Conservation (phyloP, 441 rosid genomes). For the Raphanus hybrid region DNA sequence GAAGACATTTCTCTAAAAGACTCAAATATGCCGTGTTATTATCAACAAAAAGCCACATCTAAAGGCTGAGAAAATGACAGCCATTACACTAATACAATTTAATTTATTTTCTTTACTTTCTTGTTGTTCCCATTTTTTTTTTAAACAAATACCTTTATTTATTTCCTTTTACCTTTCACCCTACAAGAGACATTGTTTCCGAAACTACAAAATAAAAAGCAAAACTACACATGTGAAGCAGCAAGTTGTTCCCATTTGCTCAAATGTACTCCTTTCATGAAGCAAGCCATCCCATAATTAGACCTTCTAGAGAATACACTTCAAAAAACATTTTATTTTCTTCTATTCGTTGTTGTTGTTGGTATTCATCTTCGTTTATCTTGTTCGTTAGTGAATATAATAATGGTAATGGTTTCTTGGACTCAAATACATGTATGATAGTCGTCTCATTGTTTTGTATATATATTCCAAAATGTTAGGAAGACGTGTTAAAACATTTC, state of each 20-base stretch:
- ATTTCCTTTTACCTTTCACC: too few species aligned
- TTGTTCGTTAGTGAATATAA: not conserved
- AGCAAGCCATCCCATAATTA: slow-evolving; percentile 24
- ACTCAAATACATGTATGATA: not conserved
- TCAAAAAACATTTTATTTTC: not conserved
- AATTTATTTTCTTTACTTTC: not conserved
- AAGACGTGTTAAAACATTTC: not conserved
- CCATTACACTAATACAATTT: slow-evolving; percentile 39
- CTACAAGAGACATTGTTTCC: too few species aligned
- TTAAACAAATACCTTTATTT: too few species aligned
- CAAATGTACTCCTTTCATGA: slow-evolving; percentile 31
- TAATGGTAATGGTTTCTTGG: not conserved
- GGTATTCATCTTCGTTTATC: not conserved
- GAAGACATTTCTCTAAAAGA: slow-evolving; percentile 39
- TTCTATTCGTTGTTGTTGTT: not conserved
- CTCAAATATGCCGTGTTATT: slow-evolving; percentile 43
- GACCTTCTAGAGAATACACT: slow-evolving; percentile 31
- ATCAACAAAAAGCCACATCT: slow-evolving; percentile 47
- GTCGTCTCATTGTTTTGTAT: not conserved
- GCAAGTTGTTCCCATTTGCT: slow-evolving; percentile 24
- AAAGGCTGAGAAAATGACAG: slow-evolving; percentile 45
- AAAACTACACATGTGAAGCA: too few species aligned
- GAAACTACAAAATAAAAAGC: too few species aligned
- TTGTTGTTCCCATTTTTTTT: slow-evolving; percentile 23
- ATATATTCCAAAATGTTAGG: slow-evolving; percentile 3